These are phyloP conservation scores for Sclerotinia borealis DNA, from an alignment of 2,329 filamentous ascomycete genomes.

Conservation along the genomic window DNA sequence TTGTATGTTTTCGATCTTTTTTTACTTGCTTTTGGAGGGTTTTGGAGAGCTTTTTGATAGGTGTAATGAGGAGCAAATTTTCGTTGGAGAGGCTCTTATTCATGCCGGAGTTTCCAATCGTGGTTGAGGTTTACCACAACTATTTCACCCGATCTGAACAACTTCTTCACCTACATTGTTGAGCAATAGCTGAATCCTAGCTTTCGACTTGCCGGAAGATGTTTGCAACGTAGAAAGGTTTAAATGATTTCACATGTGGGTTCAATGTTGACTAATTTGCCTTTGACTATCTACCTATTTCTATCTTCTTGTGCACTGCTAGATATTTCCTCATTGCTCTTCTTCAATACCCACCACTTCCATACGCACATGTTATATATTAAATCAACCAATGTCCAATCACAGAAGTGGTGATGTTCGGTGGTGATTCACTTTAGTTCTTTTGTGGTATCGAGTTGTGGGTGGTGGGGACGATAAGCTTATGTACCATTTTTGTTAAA, in stretches of 20 bases:
- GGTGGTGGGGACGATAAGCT: no score
- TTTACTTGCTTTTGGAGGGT: neutral
- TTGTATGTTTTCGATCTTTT: neutral
- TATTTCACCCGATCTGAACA: no score
- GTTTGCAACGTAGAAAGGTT: no score
- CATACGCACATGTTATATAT: neutral
- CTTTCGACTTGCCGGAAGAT: neutral
- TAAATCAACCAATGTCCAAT: rapidly evolving
- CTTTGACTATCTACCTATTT: neutral
- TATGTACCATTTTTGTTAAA: no score
- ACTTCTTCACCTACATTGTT: neutral
- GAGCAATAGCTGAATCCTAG: neutral
- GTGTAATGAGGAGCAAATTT: neutral
- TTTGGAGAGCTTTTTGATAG: neutral
- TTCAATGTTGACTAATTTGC: neutral
- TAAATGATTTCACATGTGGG: no score
- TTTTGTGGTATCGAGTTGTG: no score
- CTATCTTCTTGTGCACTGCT: no score
- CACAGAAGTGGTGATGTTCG: neutral
- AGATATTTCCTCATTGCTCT: neutral
- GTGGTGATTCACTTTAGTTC: no score
- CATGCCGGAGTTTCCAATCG: neutral
- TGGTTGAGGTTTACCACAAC: neutral
- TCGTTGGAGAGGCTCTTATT: no score
- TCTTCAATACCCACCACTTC: neutral